Base-by-base conservation (phyloP, 371 early-diverging fungal genomes). In the Paraphysoderma sedebokerense region DNA sequence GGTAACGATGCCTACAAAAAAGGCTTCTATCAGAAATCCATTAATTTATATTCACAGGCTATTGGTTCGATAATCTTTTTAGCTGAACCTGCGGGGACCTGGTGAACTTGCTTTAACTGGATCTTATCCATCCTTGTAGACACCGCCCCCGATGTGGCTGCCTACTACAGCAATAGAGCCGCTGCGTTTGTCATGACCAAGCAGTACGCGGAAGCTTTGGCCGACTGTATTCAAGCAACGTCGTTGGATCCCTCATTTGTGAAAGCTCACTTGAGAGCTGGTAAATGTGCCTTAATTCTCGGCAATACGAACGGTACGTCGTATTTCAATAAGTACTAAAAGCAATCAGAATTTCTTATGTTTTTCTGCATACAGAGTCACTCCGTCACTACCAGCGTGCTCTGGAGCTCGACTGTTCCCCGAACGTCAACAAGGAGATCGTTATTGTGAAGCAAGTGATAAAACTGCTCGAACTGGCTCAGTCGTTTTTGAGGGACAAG, bases 111-210 rank as follows among this genome's bases (percentile, higher is more conserved):
- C 34, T 47, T 30, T 29, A 23, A 9, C 37, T 15, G 22, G 27
- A 28, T 38, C 38, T 8, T 30, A 24, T 37, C 23, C 15, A 30
- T 3, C 37, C n/a, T 28, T 46, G n/a, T 55, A 61, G 71, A 77
- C 36, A 51, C 75, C 27, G 70, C 76, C 20, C 77, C 81, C 17
- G 52, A 63, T 19, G 70, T 69, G 13, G 56, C 81, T 2, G 83
- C 77, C 1, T 81, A 76, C 53, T 82, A 79, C 56, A 67, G 71
- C 46, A 88, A 91, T 61, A 70, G 89, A 44, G 79, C 87, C 11
- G 87, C 88, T 17, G 85, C 85, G 17, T 61, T 70, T 26, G 70
- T 76, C 52, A 85, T 85, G 81, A 57, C 77, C 38, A 70, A 67
- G 35, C 68, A 69, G 40, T 79, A 72, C 57, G 61, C 66, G 38